Conservation (phyloP, 805 yeast genomes). For the Candida alai region DNA sequence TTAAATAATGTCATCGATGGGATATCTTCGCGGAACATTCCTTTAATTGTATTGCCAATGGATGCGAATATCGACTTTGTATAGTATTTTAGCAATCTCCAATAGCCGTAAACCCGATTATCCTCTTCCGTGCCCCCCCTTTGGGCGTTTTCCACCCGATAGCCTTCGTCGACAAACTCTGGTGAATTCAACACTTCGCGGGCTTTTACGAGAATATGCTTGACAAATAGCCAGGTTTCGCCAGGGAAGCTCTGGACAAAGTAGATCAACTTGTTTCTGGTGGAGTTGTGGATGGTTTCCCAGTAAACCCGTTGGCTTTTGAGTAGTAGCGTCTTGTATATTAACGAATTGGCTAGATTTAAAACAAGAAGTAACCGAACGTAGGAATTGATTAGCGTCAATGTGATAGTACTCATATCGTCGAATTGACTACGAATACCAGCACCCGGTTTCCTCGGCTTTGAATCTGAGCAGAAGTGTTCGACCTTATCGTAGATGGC, state of each 20-base stretch:
- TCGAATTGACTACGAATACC: neutral
- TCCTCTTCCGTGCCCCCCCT: slow-evolving; percentile 17
- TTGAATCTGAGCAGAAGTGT: neutral
- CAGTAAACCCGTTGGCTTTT: slow-evolving; percentile 35
- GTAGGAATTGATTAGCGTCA: slow-evolving; percentile 21
- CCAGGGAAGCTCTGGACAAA: slow-evolving; percentile 33
- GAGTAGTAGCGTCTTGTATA: slow-evolving; percentile 29
- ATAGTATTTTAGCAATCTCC: slow-evolving; percentile 7
- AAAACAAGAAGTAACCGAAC: slow-evolving; percentile 19
- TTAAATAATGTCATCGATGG: slow-evolving; percentile 15
- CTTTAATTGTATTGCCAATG: slow-evolving; percentile 6
- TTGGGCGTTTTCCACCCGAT: neutral
- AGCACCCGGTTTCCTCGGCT: neutral
- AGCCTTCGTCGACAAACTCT: slow-evolving; percentile 2
- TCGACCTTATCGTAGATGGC: slow-evolving; percentile 9
- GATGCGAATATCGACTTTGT: slow-evolving; percentile 6
- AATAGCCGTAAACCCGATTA: slow-evolving; percentile 12
- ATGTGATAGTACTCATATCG: slow-evolving; percentile 5
- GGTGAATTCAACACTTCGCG: slow-evolving; percentile 1
- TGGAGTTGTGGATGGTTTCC: slow-evolving; percentile 25
- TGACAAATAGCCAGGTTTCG: slow-evolving; percentile 17
- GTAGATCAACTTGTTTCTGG: slow-evolving; percentile 24
- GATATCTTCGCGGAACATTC: slow-evolving; percentile 11
- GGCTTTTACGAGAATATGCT: slow-evolving; percentile 4
- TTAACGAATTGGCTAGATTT: slow-evolving; percentile 29